Evolutionary conservation across 306 rosid species (phyloP).

Genomic region (Cucurbita ficifolia): DNA sequence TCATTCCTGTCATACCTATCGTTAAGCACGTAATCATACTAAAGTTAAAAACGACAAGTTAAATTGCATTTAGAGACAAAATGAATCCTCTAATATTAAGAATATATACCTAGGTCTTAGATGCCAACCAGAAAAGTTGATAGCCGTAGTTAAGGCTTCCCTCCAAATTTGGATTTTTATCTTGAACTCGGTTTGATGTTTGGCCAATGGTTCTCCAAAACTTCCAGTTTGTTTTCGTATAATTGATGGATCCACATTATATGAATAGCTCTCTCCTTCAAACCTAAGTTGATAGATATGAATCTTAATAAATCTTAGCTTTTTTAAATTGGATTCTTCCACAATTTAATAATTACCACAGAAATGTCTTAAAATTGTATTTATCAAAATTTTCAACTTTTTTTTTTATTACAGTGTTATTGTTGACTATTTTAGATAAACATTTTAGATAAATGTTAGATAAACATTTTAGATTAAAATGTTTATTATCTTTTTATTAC

Average conservation of each 20-base stretch:
- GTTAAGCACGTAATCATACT: not conserved
- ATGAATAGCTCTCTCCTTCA: too few species aligned
- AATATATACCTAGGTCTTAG: not conserved
- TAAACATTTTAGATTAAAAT: too few species aligned
- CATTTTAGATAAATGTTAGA: too few species aligned
- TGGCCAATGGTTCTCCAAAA: not conserved
- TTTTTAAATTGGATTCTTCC: too few species aligned
- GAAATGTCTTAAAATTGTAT: too few species aligned
- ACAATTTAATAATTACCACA: too few species aligned
- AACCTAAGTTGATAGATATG: too few species aligned
- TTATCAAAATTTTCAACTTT: too few species aligned
- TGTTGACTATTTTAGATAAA: too few species aligned
- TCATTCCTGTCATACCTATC: not conserved
- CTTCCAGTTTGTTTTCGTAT: not conserved
- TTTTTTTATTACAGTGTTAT: too few species aligned
- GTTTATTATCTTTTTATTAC: too few species aligned
- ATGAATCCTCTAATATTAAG: not conserved
- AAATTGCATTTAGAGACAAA: not conserved
- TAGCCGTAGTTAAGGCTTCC: not conserved
- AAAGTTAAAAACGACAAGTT: not conserved
- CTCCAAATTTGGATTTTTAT: not conserved
- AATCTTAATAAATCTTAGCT: too few species aligned
- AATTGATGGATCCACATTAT: not conserved
- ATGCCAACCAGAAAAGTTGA: not conserved
- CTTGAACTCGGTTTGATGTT: not conserved